Evolutionary conservation across 208 protist species (phyloP), one percentile per base, ranked within the genome.

Genomic region (Angomonas ambiguus): DNA sequence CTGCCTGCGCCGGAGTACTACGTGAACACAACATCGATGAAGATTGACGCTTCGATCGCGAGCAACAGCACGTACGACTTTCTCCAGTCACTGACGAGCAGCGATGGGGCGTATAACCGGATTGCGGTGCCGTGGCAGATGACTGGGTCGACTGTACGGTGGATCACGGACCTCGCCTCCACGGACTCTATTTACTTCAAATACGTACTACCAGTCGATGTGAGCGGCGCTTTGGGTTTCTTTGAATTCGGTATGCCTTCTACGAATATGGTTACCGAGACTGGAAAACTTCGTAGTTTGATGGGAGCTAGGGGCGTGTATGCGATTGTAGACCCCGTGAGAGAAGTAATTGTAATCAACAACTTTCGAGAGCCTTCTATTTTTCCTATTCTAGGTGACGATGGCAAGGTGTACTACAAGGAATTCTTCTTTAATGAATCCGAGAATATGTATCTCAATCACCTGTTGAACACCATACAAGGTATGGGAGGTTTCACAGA

Each of bases 231-330:
- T 8, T 16, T 45, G 38, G 38, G 38, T 45, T 45, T n/a, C 38
- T 45, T 45, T 16, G 16, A 8, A 8, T 45, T n/a, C 38, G 38
- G 38, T n/a, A n/a, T 45, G 38, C 38, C 8, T 16, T 45, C 38
- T 8, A 16, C 8, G 38, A 45, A 8, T 16, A 45, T 16, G 11
- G 16, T 45, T 8, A 16, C 16, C 38, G 11, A 45, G 16, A 30
- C 67, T 41, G 30, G 51, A 55, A 38, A 45, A 69, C 56, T 69
- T 62, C 25, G 64, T 72, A 66, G 59, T 16, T n/a, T 8, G 8
- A n/a, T 45, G 16, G 38, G 38, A 16, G 16, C 8, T 8, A 45
- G 16, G 8, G 38, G 38, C 16, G 16, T 45, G 16, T n/a, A n/a
- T 8, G 38, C 38, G 11, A 45, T 45, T 8, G 8, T 45, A 8